Base-by-base conservation (phyloP, 192 early-diverging fungal genomes). In the Glomus cerebriforme region DNA sequence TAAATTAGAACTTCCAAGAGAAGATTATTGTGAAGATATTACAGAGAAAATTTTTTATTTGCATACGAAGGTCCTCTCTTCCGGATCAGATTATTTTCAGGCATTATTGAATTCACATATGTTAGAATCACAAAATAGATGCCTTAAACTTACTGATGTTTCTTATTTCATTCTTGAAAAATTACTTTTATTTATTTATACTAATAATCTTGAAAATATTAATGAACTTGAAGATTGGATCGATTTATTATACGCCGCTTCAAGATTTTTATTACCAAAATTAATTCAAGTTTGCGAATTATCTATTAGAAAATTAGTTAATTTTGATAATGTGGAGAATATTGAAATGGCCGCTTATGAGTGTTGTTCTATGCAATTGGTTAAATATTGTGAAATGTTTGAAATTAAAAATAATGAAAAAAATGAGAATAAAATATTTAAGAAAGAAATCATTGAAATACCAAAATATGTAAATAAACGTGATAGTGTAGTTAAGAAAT, bases 241-340 rank as follows among this genome's bases (percentile, higher is more conserved):
- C 1, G 69, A 71, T 15, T 47, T 71, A 71, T 45, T 71, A 45
- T 71, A 71, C 12, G 27, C 26, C 2, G 4, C 69, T 0, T 47
- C 69, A 29, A 71, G 69, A 49, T 71, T 71, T 47, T 71, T 47
- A 15, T 29, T 71, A 27, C 8, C 12, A 26, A 17, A 24, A 71
- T 71, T 71, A 27, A 47, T 27, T 45, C 69, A 71, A 43, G 3
- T n/a, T 45, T 71, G 69, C 13, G 69, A 71, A 45, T n/a, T 15
- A 1, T 22, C 13, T 12, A 22, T 71, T 71, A 27, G 35, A 0
- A 27, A 45, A 6, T 71, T 49, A 13, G 12, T 71, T 0, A 71
- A 43, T 47, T 3, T 24, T 10, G 37, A 71, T 3, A 71, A 71
- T 29, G 26, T 45, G 0, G 69, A 47, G 2, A 43, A 71, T 29